phyloP scores from a whole-genome alignment of 208 protist species.

The Borovskyia barvae region DNA sequence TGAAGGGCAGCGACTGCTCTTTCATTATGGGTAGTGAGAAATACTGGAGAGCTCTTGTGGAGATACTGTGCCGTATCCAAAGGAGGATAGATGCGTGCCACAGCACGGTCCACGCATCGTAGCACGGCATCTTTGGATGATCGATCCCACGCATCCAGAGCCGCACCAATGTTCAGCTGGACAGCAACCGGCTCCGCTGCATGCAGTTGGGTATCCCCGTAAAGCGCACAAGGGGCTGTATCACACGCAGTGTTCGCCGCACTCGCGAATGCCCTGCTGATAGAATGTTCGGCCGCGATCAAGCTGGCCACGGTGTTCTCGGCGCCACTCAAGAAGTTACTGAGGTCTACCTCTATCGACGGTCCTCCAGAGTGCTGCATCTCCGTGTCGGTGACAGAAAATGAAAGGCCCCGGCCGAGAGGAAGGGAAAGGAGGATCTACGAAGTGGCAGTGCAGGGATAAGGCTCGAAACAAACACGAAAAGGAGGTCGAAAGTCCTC shows the following conservation, averaged over 20 bases:
- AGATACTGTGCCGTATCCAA: slow-evolving; percentile 69
- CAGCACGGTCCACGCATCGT: slow-evolving; percentile 69
- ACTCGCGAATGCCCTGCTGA: slow-evolving; percentile 29
- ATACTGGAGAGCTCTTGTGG: slow-evolving; percentile 22
- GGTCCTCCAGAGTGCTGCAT: neutral
- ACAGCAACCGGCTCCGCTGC: slow-evolving; percentile 3
- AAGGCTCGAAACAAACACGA: no score
- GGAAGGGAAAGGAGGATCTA: no score
- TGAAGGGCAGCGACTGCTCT: no score
- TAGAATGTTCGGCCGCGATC: slow-evolving; percentile 21
- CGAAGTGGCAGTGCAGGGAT: no score
- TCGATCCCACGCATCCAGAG: slow-evolving; percentile 10
- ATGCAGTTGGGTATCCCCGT: neutral
- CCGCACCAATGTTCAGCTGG: neutral
- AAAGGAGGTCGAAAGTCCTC: no score
- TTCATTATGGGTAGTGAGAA: no score
- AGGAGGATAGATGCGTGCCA: slow-evolving; percentile 65
- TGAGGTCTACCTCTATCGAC: slow-evolving; percentile 15
- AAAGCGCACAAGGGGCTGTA: no score
- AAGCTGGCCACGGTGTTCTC: neutral
- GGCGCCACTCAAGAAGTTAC: slow-evolving; percentile 3
- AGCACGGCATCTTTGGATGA: slow-evolving; percentile 46
- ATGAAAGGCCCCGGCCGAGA: no score
- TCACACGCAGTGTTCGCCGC: slow-evolving; percentile 29
- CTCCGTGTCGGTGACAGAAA: neutral